Percentiles rank a stretch among this genome's conserved stretches.
These are phyloP conservation scores for Talaromyces pinophilus DNA, from an alignment of 2,329 filamentous ascomycete species.

Conservation along the genomic window DNA sequence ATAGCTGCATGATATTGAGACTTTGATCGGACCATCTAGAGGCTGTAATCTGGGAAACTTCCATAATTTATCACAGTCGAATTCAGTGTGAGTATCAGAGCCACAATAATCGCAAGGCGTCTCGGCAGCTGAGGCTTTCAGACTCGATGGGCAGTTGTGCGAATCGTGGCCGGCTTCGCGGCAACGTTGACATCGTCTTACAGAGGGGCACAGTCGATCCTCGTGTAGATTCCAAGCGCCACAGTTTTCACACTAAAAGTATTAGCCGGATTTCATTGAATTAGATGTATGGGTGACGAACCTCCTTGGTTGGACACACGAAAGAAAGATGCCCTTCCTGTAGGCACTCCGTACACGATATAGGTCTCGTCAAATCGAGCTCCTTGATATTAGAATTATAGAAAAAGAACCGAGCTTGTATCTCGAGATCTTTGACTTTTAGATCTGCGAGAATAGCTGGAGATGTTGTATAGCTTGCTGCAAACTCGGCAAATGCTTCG, in stretches of 20 bases:
- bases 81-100: conserved; percentile 59
- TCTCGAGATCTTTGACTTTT: conserved; percentile 40
- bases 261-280: conserved; percentile 19
- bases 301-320: conserved; percentile 47
- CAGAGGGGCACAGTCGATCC: conserved; percentile 42
- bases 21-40: conserved; percentile 34
- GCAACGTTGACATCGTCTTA: conserved; percentile 56
- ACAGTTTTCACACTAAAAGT: conserved; percentile 45
- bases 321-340: conserved; percentile 46
- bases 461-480: conserved; percentile 37
- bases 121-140: conserved; percentile 56
- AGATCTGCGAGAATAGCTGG: conserved; percentile 43
- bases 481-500: conserved; percentile 37
- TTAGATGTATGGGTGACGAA: conserved; percentile 27
- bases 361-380: conserved; percentile 44
- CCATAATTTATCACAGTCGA: conserved; percentile 63
- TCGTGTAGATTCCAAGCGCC: conserved; percentile 44
- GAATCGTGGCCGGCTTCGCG: conserved; percentile 61
- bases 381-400: conserved; percentile 41
- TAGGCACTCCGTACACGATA: conserved; percentile 47
- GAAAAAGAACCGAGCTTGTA: conserved; percentile 43
- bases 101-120: conserved; percentile 64
- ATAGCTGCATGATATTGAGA: conserved; percentile 48
- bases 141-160: conserved; percentile 57
- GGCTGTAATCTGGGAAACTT: conserved; percentile 36